Evolutionary conservation across 75 land plant species (phyloP), one percentile per base, ranked within the genome.

Genomic region (Larix kaempferi): DNA sequence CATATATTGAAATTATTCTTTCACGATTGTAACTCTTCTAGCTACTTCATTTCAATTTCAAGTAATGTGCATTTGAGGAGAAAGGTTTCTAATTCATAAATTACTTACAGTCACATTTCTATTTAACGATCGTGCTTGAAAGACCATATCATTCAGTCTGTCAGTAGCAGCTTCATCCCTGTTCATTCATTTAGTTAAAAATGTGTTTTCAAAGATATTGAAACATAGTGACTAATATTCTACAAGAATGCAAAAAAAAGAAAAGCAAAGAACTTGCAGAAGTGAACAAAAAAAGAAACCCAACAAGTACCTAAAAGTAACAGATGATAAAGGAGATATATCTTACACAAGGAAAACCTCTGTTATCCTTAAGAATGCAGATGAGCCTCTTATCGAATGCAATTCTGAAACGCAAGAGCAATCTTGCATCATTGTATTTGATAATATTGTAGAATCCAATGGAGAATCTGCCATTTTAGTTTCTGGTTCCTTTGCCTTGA

Each of bases 281-380:
- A 67, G 17, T 67, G 39, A 67, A 37, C 49, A 37, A 17, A 17
- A 67, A 3, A 19, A 33, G 1, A 35, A 64, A 66, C 17, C 39
- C 71, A 39, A 67, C 17, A 39, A 37, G 13, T 17, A 19, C 2
- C 35, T 39, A 17, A 14, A 29, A 35, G 33, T 66, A 25, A 66
- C 35, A 39, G 17, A 66, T 66, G 44, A 66, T 39, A 66, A 66
- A 64, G 35, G 19, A 33, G 5, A 66, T 35, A 66, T 66, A 67
- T 8, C 71, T 19, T 67, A 67, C 71, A 69, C n/a, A 22, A 69
- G 72, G 44, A 69, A 69, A 69, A 69, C 72, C 23, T 69, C 52
- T 19, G 72, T 69, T 39, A 69, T 69, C 44, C 72, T 69, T 69
- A 67, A 67, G 22, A 67, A 67, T 35, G 71, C 49, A 5, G 71